Base-by-base conservation (phyloP, 2,329 filamentous ascomycete genomes). In the Aspergillus puulaauensis region DNA sequence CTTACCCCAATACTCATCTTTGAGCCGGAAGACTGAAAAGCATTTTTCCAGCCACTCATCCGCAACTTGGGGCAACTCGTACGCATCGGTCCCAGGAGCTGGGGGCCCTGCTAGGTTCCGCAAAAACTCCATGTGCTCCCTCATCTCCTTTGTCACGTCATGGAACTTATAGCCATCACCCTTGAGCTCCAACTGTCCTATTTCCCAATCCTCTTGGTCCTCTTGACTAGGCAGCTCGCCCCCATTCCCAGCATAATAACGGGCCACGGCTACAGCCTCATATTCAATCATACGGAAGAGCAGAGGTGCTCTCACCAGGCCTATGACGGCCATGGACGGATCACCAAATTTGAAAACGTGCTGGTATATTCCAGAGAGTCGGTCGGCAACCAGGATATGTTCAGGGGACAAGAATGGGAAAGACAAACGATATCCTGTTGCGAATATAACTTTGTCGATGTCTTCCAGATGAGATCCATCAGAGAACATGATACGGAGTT, bases 81-180 rank as follows among this genome's bases (percentile, higher is more conserved):
- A 70, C 1, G 72, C 74, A 0, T 67, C 70, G 1, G 73, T 76
- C 2, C 70, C 75, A 5, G 67, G 58, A 1, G 70, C 70, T 14
- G 77, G 75, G 1, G 75, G 68, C 0, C 77, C 77, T 2, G 77
- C 77, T 15, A 79, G 66, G 1, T 61, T 64, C 2, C 73, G 65
- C 39, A 79, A 61, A 15, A 74, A 71, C 53, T 75, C 73, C 53
- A 78, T 79, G 56, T 75, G 78, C 0, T 67, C 68, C 17, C 70
- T 67, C 40, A 77, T 78, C 52, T 79, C 69, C 6, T 61, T 58
- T 21, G 59, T 62, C 14, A 71, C 56, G 7, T 66, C 64, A 21
- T 65, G 64, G 24, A 70, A 72, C 0, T 57, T 35, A 4, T 62
- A 51, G 8, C 50, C 54, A 23, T 66, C 59, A 1, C 66, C 67